Conservation (phyloP, 2,329 filamentous ascomycete genomes). For the Epichloe sp. region DNA sequence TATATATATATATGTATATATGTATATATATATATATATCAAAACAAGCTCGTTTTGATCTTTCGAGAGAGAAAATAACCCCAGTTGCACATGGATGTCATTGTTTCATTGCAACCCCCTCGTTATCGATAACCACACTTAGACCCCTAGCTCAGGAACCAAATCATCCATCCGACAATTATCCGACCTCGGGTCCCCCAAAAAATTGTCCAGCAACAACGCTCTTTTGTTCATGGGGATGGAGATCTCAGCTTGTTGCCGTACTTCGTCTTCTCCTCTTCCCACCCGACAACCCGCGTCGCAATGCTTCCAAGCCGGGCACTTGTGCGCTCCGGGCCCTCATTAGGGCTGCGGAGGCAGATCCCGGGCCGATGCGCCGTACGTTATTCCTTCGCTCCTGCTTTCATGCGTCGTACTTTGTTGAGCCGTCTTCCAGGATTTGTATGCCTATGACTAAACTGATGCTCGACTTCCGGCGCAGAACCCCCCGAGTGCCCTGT, state of each 20-base stretch:
- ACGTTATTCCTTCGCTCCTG: background rate
- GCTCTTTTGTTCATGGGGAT: background rate
- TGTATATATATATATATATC: too few relatives aligned
- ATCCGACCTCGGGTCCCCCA: slow-evolving; percentile 16
- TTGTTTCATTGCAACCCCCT: background rate
- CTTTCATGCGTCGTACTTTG: background rate
- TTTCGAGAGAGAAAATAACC: too few relatives aligned
- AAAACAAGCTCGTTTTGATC: too few relatives aligned
- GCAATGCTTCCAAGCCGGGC: slow-evolving; percentile 34
- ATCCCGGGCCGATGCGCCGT: slow-evolving; percentile 17
- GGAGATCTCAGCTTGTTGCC: background rate
- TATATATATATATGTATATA: too few relatives aligned
- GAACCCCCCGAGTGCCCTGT: slow-evolving; percentile 15
- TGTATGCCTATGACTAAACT: background rate
- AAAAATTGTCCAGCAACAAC: slow-evolving; percentile 16
- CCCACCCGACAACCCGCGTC: slow-evolving; percentile 8
- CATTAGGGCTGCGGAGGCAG: slow-evolving; percentile 18
- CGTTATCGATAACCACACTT: background rate
- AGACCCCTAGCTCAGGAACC: background rate
- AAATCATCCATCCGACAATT: slow-evolving; percentile 19
- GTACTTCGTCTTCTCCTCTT: background rate
- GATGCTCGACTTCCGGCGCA: slow-evolving; percentile 2
- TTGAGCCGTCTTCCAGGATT: background rate
- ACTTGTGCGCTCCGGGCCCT: slow-evolving; percentile 26
- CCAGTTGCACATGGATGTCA: background rate